Base-by-base conservation (phyloP, 441 rosid genomes). In the Mallotus repandus region DNA sequence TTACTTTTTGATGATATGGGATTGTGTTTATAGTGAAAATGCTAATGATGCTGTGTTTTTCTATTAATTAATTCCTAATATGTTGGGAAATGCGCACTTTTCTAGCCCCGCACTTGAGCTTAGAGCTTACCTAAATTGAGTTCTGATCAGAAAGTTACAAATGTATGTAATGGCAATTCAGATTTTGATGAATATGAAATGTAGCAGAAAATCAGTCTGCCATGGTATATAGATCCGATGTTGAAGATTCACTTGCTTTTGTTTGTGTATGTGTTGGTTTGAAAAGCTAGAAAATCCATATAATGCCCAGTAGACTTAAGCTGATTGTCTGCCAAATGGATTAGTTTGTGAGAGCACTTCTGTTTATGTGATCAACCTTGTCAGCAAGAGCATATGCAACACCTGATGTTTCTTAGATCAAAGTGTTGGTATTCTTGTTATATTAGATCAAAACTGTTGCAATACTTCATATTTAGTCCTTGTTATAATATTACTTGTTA, bases 241-340 rank as follows among this genome's bases (percentile, higher is more conserved):
- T 7, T 57, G 63, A 63, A 19, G 61, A 53, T 73, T n/a, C 46
- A 65, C 11, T 32, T 22, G 25, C 21, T 19, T 67, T 38, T 72
- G 25, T 45, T 46, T 48, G 22, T 32, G 16, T 1, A 8, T 68
- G 22, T 48, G 15, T 21, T 48, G 25, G 13, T 46, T 69, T 32
- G 29, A 22, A 18, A 70, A 48, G 74, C 45, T 19, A 45, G 16
- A 19, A 15, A 45, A 21, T 66, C 15, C 45, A 15, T 45, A 45
- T 70, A 54, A 55, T 45, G 21, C 25, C 45, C 3, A 49, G 45
- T 70, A 59, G 9, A 46, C 56, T 59, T 59, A 2, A 69, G 15
- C 19, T 61, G 4, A 21, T 32, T 29, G 38, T 70, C 4, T 11
- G 41, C 38, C 45, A 58, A 53, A 41, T 63, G 41, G 9, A 25